phyloP scores from a whole-genome alignment of 495 filamentous ascomycete genomes.

The Cercophora samala region DNA sequence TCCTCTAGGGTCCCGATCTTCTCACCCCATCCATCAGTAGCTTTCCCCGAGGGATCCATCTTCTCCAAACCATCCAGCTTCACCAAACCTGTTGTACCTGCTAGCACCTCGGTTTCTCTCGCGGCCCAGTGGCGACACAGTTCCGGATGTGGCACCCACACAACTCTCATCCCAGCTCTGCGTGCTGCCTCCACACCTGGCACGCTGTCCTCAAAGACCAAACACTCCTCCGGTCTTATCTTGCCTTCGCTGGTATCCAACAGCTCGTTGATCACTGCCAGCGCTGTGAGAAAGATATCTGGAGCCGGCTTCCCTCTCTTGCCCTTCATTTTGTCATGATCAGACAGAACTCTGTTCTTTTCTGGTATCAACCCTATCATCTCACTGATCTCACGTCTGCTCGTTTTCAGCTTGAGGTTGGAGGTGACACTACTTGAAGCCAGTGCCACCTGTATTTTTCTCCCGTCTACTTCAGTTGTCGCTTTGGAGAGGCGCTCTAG shows the following conservation, averaged over 20 bases:
- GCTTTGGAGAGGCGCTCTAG: conserved; percentile 37
- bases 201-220: conserved; percentile 89
- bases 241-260: conserved; percentile 34
- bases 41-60: conserved; percentile 42
- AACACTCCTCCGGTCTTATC: conserved; percentile 64
- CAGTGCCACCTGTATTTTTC: conserved; percentile 27
- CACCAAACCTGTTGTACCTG: conserved; percentile 64
- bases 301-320: conserved; percentile 77
- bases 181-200: conserved; percentile 79
- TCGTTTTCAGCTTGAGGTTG: conserved; percentile 30
- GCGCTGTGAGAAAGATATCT: conserved; percentile 79
- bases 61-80: conserved; percentile 35
- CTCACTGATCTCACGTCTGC: conserved; percentile 21
- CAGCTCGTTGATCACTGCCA: conserved; percentile 67
- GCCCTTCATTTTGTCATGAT: conserved; percentile 54
- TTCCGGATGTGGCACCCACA: conserved; percentile 80
- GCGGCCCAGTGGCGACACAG: conserved; percentile 63
- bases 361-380: conserved; percentile 28
- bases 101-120: conserved; percentile 70
- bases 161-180: conserved; percentile 81
- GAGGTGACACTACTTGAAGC: conserved; percentile 29
- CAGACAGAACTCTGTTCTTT: conserved; percentile 63
- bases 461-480: conserved; percentile 25
- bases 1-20: conserved; percentile 55
- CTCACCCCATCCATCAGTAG: conserved; percentile 65